These are phyloP conservation scores for Albatrellus sp. DNA, from an alignment of 1,284 basidiomycete species.

Conservation along the genomic window DNA sequence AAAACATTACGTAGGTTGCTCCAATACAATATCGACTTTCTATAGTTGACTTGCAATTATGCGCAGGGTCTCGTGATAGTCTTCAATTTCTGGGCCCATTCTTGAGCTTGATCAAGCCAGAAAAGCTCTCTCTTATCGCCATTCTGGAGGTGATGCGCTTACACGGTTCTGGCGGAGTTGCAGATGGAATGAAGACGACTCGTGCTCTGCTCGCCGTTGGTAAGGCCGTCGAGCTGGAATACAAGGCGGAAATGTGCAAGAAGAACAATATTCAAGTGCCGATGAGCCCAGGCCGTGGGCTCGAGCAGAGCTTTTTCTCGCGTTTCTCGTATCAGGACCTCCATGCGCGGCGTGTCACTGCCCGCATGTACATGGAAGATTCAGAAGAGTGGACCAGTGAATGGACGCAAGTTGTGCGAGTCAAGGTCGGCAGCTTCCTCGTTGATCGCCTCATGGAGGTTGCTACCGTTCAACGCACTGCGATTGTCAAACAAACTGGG, in stretches of 20 bases:
- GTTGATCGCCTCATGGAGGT: conserved; percentile 79
- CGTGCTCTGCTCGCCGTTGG: conserved; percentile 78
- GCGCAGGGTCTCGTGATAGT: background rate
- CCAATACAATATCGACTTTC: too few species aligned
- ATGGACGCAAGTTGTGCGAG: conserved; percentile 73
- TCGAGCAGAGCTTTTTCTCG: conserved; percentile 40
- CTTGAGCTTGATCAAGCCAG: conserved; percentile 62
- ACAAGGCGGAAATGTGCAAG: conserved; percentile 75
- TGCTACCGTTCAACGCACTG: conserved; percentile 65
- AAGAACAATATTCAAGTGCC: conserved; percentile 49
- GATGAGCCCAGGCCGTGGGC: conserved; percentile 18
- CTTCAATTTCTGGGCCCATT: conserved; percentile 41
- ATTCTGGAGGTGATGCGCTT: conserved; percentile 87
- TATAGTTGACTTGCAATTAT: background rate
- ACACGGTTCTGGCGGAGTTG: conserved; percentile 65
- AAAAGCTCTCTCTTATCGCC: conserved; percentile 80
- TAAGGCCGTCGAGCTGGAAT: conserved; percentile 78
- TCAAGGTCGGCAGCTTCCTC: conserved; percentile 75
- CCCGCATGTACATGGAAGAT: conserved; percentile 52
- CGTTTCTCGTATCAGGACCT: conserved; percentile 43
- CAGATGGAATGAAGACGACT: conserved; percentile 85
- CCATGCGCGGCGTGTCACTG: conserved; percentile 46
- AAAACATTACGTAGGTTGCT: too few species aligned
- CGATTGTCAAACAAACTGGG: conserved; percentile 40
- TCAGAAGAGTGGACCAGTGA: conserved; percentile 62